Evolutionary conservation across 176 grass and related monocot species (phyloP), one percentile per base, ranked within the genome.

Genomic region (Bonia amplexicaulis): DNA sequence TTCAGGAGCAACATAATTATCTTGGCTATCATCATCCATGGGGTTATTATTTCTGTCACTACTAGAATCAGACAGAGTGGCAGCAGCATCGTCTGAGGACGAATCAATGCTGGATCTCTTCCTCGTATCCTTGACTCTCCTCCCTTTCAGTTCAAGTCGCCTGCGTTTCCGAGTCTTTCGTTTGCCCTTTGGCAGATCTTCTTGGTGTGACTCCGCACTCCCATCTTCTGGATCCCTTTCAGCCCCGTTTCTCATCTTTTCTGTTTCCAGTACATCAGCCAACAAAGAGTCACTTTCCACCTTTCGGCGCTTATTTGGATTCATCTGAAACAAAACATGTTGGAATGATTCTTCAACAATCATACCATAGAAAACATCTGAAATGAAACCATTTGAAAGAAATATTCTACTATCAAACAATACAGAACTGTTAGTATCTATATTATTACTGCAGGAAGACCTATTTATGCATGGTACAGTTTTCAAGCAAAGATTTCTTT

Each of bases 291-390:
- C 85, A 59, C 45, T 76, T 80, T 86, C 93, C 45, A 77, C 78
- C 76, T 90, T 93, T 47, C 79, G 84, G 29, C 89, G 81, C 79
- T 95, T 98, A 73, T 87, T 93, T 69, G 80, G 87, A 87, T 92
- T 93, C 29, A 53, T 87, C 96, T 98, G 88, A 80, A 95, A 89
- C 31, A 90, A 59, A 54, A 84, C 10, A 59, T 81, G 35, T 41
- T n/a, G 15, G 82, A 72, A 66, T 72, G 49, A 15, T 29, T 44
- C 23, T 44, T 60, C 10, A 60, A 46, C 39, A 6, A 70, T 37
- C 55, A 80, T 20, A 74, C 17, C 59, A 78, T 55, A 72, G 16
- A 77, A 39, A 71, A 73, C 25, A 78, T 84, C 82, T 94, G 69
- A 68, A 92, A 84, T 48, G 89, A 69, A 73, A 70, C 37, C 27